phyloP scores from a whole-genome alignment of 345 rosid species.

The Camelina neglecta region DNA sequence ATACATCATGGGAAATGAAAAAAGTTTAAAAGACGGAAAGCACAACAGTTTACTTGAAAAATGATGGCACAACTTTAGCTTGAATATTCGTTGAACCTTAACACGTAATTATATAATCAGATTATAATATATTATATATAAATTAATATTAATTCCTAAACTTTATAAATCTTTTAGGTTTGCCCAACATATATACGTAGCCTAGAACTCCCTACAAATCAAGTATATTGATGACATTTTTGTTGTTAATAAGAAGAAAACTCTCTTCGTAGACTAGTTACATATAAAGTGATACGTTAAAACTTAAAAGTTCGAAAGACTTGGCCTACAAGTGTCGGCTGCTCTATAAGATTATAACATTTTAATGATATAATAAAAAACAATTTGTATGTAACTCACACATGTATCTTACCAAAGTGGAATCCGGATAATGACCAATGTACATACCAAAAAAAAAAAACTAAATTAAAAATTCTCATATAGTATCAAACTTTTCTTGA shows the following conservation, averaged over 20 bases:
- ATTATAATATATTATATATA: not conserved
- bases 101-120: constrained; percentile 6
- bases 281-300: too few species aligned
- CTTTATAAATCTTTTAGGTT: not conserved
- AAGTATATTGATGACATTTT: too few species aligned
- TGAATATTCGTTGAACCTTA: constrained; percentile 9
- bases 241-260: too few species aligned
- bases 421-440: not conserved
- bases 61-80: constrained; percentile 2
- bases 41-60: constrained; percentile 1
- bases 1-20: constrained; percentile 10
- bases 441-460: not conserved
- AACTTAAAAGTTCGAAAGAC: too few species aligned
- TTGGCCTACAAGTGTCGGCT: too few species aligned
- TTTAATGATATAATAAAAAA: too few species aligned
- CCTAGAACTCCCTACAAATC: too few species aligned
- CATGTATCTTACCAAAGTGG: not conserved
- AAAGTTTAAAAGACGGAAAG: constrained; percentile 26
- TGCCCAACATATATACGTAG: not conserved
- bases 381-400: not conserved
- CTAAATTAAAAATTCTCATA: not conserved
- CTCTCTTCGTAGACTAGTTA: too few species aligned
- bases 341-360: too few species aligned
- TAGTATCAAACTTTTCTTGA: not conserved
- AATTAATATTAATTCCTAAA: not conserved